Evolutionary conservation across 768 basidiomycete genomes (phyloP).

Genomic region (Kondoa subrosea): DNA sequence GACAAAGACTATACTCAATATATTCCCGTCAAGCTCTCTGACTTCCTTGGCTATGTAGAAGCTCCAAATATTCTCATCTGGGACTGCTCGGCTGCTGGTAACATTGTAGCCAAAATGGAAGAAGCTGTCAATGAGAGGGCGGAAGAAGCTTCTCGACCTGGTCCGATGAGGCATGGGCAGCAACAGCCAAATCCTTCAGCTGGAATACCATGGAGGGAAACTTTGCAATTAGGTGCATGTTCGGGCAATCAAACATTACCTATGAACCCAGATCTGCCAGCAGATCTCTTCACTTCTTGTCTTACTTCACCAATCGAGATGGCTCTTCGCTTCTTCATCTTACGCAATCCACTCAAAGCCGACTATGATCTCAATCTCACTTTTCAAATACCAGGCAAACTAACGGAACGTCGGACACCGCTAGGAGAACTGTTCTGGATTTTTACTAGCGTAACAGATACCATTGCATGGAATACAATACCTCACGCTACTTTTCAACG

Average conservation of each 20-base stretch:
- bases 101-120: slow-evolving; percentile 79
- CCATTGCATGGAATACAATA: slow-evolving; percentile 97
- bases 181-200: neutral
- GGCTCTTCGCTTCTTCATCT: slow-evolving; percentile 70
- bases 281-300: slow-evolving; percentile 93
- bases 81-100: slow-evolving; percentile 96
- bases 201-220: slow-evolving; percentile 29
- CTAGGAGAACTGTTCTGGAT: slow-evolving; percentile 99
- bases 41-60: slow-evolving; percentile 82
- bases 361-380: slow-evolving; percentile 75
- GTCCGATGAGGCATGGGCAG: neutral
- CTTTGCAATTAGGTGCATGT: slow-evolving; percentile 89
- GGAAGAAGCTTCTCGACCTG: slow-evolving; percentile 43
- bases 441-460: slow-evolving; percentile 96
- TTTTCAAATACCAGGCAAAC: slow-evolving; percentile 83
- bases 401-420: slow-evolving; percentile 89
- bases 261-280: slow-evolving; percentile 87
- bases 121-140: slow-evolving; percentile 52
- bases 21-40: slow-evolving; percentile 85
- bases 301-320: slow-evolving; percentile 97
- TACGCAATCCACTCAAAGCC: slow-evolving; percentile 73
- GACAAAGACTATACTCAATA: slow-evolving; percentile 95
- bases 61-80: slow-evolving; percentile 94
- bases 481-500: slow-evolving; percentile 82
- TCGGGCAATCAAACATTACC: slow-evolving; percentile 78